phyloP scores from a whole-genome alignment of 306 rosid genomes.

The Arachis hypogaea region DNA sequence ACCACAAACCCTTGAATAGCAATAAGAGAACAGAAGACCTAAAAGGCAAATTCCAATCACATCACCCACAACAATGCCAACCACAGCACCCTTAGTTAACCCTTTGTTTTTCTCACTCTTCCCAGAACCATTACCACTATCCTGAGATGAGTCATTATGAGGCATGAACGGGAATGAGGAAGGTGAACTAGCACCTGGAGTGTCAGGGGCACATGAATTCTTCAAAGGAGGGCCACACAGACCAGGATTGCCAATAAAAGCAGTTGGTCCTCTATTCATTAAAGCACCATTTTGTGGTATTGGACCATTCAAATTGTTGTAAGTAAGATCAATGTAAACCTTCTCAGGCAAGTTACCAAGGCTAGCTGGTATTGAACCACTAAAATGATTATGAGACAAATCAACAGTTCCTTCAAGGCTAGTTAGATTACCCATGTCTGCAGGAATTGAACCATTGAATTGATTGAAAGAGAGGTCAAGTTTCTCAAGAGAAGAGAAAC shows the following conservation, averaged over 20 bases:
- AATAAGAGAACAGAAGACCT: slow-evolving; percentile 86
- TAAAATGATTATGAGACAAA: slow-evolving; percentile 84
- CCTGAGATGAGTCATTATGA: slow-evolving; percentile 52
- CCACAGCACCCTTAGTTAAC: slow-evolving; percentile 67
- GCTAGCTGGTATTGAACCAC: slow-evolving; percentile 82
- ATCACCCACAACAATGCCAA: slow-evolving; percentile 82
- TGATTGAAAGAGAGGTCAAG: slow-evolving; percentile 78
- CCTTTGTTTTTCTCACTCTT: slow-evolving; percentile 61
- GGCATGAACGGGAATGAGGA: slow-evolving; percentile 80
- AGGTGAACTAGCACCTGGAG: slow-evolving; percentile 59
- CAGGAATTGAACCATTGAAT: slow-evolving; percentile 79
- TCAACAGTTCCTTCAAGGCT: slow-evolving; percentile 90
- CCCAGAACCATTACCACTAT: slow-evolving; percentile 42
- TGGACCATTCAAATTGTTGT: slow-evolving; percentile 80
- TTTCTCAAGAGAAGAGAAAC: slow-evolving; percentile 64
- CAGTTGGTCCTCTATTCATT: slow-evolving; percentile 98
- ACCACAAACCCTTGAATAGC: slow-evolving; percentile 75
- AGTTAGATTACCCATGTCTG: slow-evolving; percentile 79
- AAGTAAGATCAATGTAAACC: slow-evolving; percentile 93
- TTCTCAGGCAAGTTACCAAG: slow-evolving; percentile 96
- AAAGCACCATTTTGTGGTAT: slow-evolving; percentile 97
- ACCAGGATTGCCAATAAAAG: slow-evolving; percentile 90
- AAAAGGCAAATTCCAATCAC: slow-evolving; percentile 82
- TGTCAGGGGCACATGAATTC: slow-evolving; percentile 71
- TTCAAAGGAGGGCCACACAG: slow-evolving; percentile 97